phyloP scores from a whole-genome alignment of 192 early-diverging fungal genomes.

The Coemansia sp. region DNA sequence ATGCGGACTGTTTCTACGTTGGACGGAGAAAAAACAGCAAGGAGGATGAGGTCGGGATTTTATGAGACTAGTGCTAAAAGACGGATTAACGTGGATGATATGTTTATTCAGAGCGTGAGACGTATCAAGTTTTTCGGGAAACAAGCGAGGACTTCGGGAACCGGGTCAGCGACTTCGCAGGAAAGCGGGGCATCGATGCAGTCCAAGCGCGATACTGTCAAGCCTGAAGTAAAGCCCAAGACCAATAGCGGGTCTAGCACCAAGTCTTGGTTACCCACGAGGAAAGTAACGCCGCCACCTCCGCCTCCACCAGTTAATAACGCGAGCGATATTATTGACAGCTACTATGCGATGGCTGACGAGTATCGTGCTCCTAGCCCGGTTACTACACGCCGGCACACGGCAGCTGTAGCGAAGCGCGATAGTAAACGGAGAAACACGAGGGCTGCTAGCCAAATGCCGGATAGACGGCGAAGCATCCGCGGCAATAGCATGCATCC shows the following conservation, averaged over 20 bases:
- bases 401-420: not conserved
- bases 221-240: constrained; percentile 11
- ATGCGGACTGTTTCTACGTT: constrained; percentile 63
- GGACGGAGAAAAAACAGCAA: constrained; percentile 65
- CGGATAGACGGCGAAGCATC: constrained; percentile 15
- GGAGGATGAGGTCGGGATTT: constrained; percentile 72
- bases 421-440: constrained; percentile 12
- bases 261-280: constrained; percentile 38
- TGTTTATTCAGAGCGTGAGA: constrained; percentile 89
- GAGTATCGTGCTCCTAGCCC: not conserved
- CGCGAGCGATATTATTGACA: constrained; percentile 4
- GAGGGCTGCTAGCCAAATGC: not conserved
- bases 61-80: constrained; percentile 87
- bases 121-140: constrained; percentile 64
- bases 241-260: constrained; percentile 15
- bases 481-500: not conserved
- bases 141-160: not conserved
- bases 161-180: not conserved
- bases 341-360: not conserved
- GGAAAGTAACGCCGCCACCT: constrained; percentile 15
- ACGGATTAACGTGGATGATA: constrained; percentile 89
- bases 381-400: not conserved
- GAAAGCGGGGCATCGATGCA: not conserved
- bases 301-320: not conserved
- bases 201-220: constrained; percentile 2